phyloP scores from a whole-genome alignment of 257 asterid genomes.

The Fraxinus anomala region DNA sequence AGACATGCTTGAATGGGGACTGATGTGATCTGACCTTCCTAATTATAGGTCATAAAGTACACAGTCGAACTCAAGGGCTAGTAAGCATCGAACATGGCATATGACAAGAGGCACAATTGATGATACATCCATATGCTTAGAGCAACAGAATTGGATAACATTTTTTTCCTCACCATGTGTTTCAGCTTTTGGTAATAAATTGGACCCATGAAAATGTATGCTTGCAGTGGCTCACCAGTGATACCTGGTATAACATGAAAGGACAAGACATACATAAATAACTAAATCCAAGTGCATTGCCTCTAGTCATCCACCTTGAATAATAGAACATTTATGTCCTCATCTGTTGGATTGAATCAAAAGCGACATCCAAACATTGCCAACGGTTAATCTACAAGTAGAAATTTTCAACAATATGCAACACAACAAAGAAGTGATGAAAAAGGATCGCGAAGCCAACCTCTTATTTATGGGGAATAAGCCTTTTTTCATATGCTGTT shows the following conservation, averaged over 20 bases:
- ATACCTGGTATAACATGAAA: constrained; percentile 56
- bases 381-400: background rate
- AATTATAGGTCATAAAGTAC: background rate
- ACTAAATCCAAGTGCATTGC: background rate
- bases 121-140: background rate
- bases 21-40: background rate
- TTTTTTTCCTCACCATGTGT: constrained; percentile 71
- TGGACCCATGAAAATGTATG: constrained; percentile 98
- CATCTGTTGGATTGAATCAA: background rate
- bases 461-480: background rate
- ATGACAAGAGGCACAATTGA: constrained; percentile 8
- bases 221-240: constrained; percentile 91
- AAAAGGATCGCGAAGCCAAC: background rate
- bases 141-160: background rate
- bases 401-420: background rate
- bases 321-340: background rate
- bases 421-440: background rate
- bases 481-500: background rate
- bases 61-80: background rate
- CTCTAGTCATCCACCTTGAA: background rate
- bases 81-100: background rate
- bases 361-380: background rate
- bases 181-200: constrained; percentile 96
- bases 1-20: background rate
- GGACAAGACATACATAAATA: constrained; percentile 3